These are phyloP conservation scores for Cicer pinnatifidum DNA, from an alignment of 306 rosid species.

Conservation along the genomic window DNA sequence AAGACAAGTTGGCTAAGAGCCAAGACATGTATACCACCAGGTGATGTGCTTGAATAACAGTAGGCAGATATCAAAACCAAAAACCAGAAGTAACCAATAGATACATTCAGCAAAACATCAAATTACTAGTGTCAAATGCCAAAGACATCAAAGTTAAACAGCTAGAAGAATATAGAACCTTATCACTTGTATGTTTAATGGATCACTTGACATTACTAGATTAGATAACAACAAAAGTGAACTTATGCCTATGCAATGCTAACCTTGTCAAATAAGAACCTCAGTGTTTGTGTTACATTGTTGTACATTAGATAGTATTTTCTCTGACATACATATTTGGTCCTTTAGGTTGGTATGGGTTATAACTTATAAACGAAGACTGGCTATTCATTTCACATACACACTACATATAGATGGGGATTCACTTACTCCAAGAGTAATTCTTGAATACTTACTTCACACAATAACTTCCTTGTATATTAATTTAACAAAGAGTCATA, in stretches of 20 bases:
- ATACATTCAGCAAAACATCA: conserved; percentile 28
- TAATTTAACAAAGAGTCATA: background rate
- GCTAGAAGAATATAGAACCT: conserved; percentile 27
- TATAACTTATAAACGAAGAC: background rate
- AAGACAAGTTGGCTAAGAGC: conserved; percentile 33
- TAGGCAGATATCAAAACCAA: conserved; percentile 38
- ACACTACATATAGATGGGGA: background rate
- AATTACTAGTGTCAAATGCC: conserved; percentile 35
- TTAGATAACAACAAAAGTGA: conserved; percentile 33
- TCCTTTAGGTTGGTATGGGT: background rate
- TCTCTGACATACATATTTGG: conserved; percentile 15
- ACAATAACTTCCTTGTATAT: background rate
- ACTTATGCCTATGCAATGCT: conserved; percentile 9
- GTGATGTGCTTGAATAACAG: conserved; percentile 40
- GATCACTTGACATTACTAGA: conserved; percentile 23
- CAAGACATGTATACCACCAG: conserved; percentile 29
- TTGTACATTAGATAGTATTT: conserved; percentile 23
- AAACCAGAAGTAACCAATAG: conserved; percentile 33
- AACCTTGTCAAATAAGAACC: conserved; percentile 13
- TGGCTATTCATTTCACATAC: background rate
- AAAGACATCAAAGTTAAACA: conserved; percentile 38
- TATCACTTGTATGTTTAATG: conserved; percentile 26
- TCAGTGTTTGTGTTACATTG: background rate
- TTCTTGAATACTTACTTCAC: background rate
- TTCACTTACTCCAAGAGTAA: background rate